A percentile compares a stretch with the other conserved stretches of the same genome.
Evolutionary conservation across 1,139 yeast genomes (phyloP).

Genomic region (Candida mesenterica): DNA sequence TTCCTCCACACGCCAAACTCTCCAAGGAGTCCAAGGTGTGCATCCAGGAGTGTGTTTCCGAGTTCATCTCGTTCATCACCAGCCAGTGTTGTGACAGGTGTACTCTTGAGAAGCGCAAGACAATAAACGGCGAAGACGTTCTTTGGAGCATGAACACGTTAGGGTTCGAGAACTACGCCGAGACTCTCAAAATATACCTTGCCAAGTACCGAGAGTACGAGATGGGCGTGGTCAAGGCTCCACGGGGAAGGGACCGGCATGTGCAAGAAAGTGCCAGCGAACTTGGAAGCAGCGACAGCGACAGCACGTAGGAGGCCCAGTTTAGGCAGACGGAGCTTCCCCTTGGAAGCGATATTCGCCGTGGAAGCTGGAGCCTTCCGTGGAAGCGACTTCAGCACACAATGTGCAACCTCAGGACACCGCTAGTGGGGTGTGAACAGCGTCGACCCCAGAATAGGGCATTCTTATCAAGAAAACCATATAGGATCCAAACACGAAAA

Average conservation of each 20-base stretch:
- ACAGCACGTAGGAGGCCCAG: background rate
- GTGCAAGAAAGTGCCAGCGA: background rate
- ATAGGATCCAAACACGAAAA: too few relatives aligned
- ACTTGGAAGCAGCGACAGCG: background rate
- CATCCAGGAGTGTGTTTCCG: slow-evolving; percentile 53
- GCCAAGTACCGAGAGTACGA: slow-evolving; percentile 56
- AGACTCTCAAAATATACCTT: slow-evolving; percentile 63
- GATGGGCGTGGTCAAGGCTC: slow-evolving; percentile 2
- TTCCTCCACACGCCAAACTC: slow-evolving; percentile 47
- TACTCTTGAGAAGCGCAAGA: slow-evolving; percentile 64
- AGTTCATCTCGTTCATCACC: slow-evolving; percentile 61
- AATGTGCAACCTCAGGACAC: too few relatives aligned
- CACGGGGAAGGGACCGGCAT: background rate
- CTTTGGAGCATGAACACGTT: slow-evolving; percentile 65
- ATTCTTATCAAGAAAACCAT: too few relatives aligned
- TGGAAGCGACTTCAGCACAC: too few relatives aligned
- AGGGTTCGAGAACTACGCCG: slow-evolving; percentile 73
- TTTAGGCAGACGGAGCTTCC: too few relatives aligned
- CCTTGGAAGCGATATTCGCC: too few relatives aligned
- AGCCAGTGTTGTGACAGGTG: slow-evolving; percentile 68
- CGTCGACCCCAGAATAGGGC: too few relatives aligned
- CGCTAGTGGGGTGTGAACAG: too few relatives aligned
- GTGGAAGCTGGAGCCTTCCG: too few relatives aligned
- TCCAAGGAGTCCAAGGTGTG: slow-evolving; percentile 52
- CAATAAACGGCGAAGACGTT: slow-evolving; percentile 71